A percentile compares a stretch with the other conserved stretches of the same genome.
phyloP scores from a whole-genome alignment of 2,329 filamentous ascomycete species.

The Botrytis tulipae region DNA sequence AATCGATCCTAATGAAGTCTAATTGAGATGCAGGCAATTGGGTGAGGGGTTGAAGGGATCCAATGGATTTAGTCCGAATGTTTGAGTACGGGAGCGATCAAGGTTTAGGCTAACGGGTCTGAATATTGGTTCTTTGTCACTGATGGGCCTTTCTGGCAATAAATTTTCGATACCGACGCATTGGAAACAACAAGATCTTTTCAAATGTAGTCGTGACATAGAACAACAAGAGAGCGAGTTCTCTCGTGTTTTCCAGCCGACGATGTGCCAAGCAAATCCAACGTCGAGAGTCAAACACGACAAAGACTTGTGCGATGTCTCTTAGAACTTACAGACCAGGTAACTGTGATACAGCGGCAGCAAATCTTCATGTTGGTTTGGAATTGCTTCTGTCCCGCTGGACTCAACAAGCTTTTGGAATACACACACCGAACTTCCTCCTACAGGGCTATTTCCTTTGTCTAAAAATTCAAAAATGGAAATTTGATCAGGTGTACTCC shows the following conservation, averaged over 20 bases:
- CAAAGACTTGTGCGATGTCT: not conserved
- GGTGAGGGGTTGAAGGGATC: not conserved
- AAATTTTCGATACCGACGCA: not conserved
- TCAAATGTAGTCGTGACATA: not conserved
- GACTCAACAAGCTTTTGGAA: not conserved
- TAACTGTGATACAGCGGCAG: not conserved
- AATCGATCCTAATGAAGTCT: not conserved
- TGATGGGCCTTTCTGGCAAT: not conserved
- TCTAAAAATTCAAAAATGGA: not conserved
- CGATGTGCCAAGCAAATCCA: not conserved
- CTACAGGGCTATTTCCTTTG: not conserved
- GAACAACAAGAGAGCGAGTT: not conserved
- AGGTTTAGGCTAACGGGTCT: not conserved
- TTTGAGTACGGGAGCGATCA: not conserved
- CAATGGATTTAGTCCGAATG: rapidly evolving
- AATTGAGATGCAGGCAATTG: not conserved
- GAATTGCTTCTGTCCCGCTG: not conserved
- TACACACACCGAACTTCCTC: not conserved
- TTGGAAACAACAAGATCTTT: not conserved
- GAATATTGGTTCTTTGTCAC: not conserved
- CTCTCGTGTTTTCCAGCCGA: not conserved
- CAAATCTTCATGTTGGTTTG: not conserved
- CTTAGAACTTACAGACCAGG: not conserved
- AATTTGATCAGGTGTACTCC: not conserved
- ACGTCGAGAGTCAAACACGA: not conserved